These are phyloP conservation scores for Globisporangium spiculum DNA, from an alignment of 352 stramenopile species.

Conservation along the genomic window DNA sequence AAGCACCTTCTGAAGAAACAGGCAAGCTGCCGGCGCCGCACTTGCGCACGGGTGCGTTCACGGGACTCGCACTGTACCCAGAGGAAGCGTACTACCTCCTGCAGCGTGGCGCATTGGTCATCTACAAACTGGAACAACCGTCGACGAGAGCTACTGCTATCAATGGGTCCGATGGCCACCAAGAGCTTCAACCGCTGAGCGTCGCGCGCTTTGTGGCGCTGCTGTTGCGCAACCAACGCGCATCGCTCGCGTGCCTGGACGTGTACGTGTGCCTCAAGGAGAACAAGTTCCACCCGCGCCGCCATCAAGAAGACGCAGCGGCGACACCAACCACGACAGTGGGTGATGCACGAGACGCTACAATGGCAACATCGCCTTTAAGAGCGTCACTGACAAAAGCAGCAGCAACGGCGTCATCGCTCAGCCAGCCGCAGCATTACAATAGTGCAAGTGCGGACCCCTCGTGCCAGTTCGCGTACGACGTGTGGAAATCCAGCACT, in stretches of 20 bases:
- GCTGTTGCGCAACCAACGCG: slow-evolving; percentile 22
- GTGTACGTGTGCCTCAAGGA: slow-evolving; percentile 66
- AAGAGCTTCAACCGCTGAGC: slow-evolving; percentile 16
- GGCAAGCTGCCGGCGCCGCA: not conserved
- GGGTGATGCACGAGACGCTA: not conserved
- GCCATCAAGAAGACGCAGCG: slow-evolving; percentile 17
- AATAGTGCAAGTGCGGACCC: not conserved
- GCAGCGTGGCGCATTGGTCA: slow-evolving; percentile 40
- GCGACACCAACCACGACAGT: not conserved
- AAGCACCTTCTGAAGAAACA: not conserved
- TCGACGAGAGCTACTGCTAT: not conserved
- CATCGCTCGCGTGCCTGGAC: slow-evolving; percentile 41
- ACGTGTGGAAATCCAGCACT: slow-evolving; percentile 53
- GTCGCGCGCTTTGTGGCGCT: slow-evolving; percentile 27
- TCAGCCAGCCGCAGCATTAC: slow-evolving; percentile 23
- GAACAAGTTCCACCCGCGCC: slow-evolving; percentile 61
- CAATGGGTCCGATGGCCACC: not conserved
- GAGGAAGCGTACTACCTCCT: slow-evolving; percentile 73
- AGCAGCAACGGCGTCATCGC: not conserved
- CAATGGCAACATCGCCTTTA: not conserved
- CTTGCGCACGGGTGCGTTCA: slow-evolving; percentile 43
- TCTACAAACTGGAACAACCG: slow-evolving; percentile 32
- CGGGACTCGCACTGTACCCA: slow-evolving; percentile 57
- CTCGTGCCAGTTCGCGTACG: slow-evolving; percentile 35
- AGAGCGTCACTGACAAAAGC: not conserved